phyloP scores from a whole-genome alignment of 106 monocot species.

The Apostasia ramifera region DNA sequence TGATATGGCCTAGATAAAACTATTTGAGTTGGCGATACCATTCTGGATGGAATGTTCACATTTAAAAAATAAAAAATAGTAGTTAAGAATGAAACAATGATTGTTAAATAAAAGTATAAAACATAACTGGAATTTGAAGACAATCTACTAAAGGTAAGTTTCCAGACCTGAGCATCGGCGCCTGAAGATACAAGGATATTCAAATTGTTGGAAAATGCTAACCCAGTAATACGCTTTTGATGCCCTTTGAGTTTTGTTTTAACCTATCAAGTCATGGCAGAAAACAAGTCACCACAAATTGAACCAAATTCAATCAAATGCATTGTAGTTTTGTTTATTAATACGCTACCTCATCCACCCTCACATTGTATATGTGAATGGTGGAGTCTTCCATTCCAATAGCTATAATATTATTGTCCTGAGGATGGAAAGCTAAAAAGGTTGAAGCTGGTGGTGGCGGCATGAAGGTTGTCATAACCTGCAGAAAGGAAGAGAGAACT shows the following conservation, averaged over 20 bases:
- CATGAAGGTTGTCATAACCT: constrained; percentile 88
- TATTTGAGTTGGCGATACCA: too few species aligned
- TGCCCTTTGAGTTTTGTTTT: constrained; percentile 70
- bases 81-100: neutral
- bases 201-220: constrained; percentile 62
- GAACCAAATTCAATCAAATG: neutral
- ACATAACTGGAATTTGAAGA: neutral
- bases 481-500: neutral
- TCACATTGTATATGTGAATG: constrained; percentile 77
- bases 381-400: constrained; percentile 89
- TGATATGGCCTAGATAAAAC: too few species aligned
- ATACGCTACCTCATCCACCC: constrained; percentile 51
- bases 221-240: constrained; percentile 64
- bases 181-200: constrained; percentile 73
- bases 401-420: constrained; percentile 85
- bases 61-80: neutral
- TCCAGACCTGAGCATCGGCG: constrained; percentile 73
- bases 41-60: too few species aligned
- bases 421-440: constrained; percentile 86
- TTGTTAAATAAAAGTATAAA: neutral
- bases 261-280: constrained; percentile 26
- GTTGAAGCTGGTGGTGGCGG: constrained; percentile 80
- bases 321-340: neutral
- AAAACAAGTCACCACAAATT: neutral
- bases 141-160: neutral